Percentiles rank a stretch among this genome's conserved stretches.
Evolutionary conservation across 306 rosid species (phyloP).

Genomic region (Castanea crenata): DNA sequence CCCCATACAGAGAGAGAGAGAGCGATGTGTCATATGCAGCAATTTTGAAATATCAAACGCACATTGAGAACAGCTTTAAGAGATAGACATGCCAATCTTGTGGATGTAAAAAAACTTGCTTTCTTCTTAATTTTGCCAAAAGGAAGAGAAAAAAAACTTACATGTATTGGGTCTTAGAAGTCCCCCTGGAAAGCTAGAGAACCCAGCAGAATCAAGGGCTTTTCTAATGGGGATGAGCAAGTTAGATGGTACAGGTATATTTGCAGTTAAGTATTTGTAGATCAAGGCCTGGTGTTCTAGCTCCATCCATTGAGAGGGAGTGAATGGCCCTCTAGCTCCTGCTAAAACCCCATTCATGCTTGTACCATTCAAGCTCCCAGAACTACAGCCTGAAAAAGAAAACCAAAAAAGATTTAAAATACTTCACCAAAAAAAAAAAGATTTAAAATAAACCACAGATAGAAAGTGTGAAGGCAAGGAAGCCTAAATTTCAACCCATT

Average conservation of each 20-base stretch:
- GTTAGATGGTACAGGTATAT: conserved; percentile 75
- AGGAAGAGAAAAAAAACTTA: conserved; percentile 20
- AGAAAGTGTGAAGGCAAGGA: not conserved
- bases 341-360: conserved; percentile 49
- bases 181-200: conserved; percentile 45
- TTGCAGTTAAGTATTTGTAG: conserved; percentile 85
- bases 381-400: conserved; percentile 41
- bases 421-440: not conserved
- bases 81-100: not conserved
- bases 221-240: conserved; percentile 77
- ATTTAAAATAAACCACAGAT: not conserved
- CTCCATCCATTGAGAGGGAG: conserved; percentile 97
- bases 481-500: not conserved
- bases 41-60: not conserved
- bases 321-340: conserved; percentile 66
- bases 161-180: conserved; percentile 71
- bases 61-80: not conserved
- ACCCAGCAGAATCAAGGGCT: conserved; percentile 74
- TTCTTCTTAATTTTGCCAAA: not conserved
- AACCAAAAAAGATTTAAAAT: conserved; percentile 8
- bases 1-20: not conserved
- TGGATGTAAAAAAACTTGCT: not conserved
- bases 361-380: conserved; percentile 42
- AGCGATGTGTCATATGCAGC: not conserved
- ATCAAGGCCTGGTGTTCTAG: conserved; percentile 93